Conservation (phyloP, 1,284 basidiomycete genomes). For the Fomitopsis palustris region DNA sequence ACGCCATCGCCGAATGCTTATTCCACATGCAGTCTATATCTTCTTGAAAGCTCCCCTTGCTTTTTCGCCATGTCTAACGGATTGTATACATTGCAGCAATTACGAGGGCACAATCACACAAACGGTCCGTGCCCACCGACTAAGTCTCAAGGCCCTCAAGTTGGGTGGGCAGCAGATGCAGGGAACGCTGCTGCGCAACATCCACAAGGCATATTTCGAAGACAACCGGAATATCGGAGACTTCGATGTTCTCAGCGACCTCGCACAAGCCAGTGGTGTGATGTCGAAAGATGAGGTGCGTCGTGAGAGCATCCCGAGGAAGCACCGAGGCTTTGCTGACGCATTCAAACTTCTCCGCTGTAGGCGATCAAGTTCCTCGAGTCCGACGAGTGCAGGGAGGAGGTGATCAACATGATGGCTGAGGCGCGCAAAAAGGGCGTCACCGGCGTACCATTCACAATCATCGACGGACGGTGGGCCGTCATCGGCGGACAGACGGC, state of each 20-base stretch:
- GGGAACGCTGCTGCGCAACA: constrained; percentile 46
- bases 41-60: too few relatives aligned
- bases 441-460: constrained; percentile 76
- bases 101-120: constrained; percentile 61
- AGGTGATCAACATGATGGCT: constrained; percentile 65
- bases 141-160: constrained; percentile 68
- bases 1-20: too few relatives aligned
- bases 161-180: constrained; percentile 66
- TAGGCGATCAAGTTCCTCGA: constrained; percentile 55
- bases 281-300: constrained; percentile 63
- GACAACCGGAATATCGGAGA: constrained; percentile 64
- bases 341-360: background rate
- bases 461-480: constrained; percentile 79
- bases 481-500: constrained; percentile 71
- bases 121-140: constrained; percentile 68
- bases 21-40: too few relatives aligned
- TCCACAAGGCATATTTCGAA: constrained; percentile 70
- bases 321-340: background rate
- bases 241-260: constrained; percentile 53
- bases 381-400: constrained; percentile 63
- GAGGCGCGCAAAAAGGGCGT: constrained; percentile 69
- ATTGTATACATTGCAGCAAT: constrained; percentile 26
- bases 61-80: too few relatives aligned
- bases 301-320: background rate
- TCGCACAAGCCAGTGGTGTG: constrained; percentile 55